A percentile compares a stretch with the other conserved stretches of the same genome.
phyloP scores from a whole-genome alignment of 371 early-diverging fungal genomes.

The Choanephora cucurbitarum region DNA sequence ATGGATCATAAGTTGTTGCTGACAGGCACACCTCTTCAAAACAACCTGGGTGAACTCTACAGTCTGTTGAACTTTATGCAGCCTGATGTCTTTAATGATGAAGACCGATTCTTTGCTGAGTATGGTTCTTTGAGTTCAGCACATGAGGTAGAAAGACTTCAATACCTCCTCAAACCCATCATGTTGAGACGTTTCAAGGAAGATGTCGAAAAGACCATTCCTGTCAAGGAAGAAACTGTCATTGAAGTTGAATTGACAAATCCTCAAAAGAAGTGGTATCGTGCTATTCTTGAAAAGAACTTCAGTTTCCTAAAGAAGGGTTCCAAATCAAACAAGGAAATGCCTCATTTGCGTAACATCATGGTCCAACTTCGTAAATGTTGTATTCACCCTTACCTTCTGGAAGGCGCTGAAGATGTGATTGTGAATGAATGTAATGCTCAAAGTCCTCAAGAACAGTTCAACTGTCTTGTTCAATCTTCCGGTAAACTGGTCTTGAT shows the following conservation, averaged over 20 bases:
- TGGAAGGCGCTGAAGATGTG: conserved; percentile 85
- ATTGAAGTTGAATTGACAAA: conserved; percentile 82
- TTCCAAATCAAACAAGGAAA: conserved; percentile 48
- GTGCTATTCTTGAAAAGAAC: conserved; percentile 88
- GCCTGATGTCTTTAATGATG: conserved; percentile 72
- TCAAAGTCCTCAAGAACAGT: conserved; percentile 62
- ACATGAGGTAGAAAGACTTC: conserved; percentile 74
- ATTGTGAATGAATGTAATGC: conserved; percentile 65
- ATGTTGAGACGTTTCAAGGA: conserved; percentile 79
- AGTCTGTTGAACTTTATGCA: conserved; percentile 89
- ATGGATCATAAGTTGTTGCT: conserved; percentile 44
- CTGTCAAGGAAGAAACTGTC: conserved; percentile 85
- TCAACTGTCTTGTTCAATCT: conserved; percentile 74
- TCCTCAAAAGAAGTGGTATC: conserved; percentile 82
- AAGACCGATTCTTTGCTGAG: conserved; percentile 70
- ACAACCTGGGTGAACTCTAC: conserved; percentile 90
- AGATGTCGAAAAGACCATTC: conserved; percentile 83
- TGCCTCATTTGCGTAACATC: conserved; percentile 63
- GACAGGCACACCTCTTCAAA: conserved; percentile 93
- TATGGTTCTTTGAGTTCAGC: conserved; percentile 73
- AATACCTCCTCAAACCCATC: conserved; percentile 66
- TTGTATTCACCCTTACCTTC: conserved; percentile 82
- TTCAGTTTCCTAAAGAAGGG: conserved; percentile 74
- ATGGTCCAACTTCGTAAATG: conserved; percentile 85
- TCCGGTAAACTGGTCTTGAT: conserved; percentile 87